Base-by-base conservation (phyloP, 371 early-diverging fungal genomes). In the Lichtheimia hyalospora region DNA sequence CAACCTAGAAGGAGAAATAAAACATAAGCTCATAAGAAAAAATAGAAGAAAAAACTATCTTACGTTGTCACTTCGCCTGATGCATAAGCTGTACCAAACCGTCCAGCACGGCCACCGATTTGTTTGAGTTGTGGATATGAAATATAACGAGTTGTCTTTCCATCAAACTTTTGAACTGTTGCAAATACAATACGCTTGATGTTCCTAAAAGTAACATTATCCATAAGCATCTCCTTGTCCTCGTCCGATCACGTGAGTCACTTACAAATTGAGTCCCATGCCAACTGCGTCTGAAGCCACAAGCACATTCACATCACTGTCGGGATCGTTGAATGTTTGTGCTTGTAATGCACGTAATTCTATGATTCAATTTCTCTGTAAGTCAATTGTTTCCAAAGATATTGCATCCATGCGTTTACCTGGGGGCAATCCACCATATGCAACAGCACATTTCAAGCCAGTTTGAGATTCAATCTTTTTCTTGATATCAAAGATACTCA, bases 201-300 rank as follows among this genome's bases (percentile, higher is more conserved):
- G 49, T 93, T 92, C 16, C 89, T 91, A 71, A 3, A 20, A 39
- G 14, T 4, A 15, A 43, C 23, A 49, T 5, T 3, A 18, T 18
- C 46, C 5, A 54, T 23, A 5, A 44, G 16, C 27, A 23, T 10
- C 48, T 13, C 18, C 5, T 49, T 48, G 39, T n/a, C n/a, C n/a
- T n/a, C n/a, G n/a, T n/a, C n/a, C n/a, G n/a, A n/a, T 40, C 21
- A n/a, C 43, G 16, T 20, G 21, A 18, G n/a, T 20, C 23, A 73
- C 84, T 66, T 78, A 89, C 90, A 98, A 61, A 67, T 98, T 97
- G 4, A 97, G 77, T 0, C 98, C 98, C 97, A 98, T 97, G 25
- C 98, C 98, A 44, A 98, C 85, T 0, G 98, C 98, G 77, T 98
- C 98, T 49, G 93, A 92, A 5, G 97, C 96, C 13, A 98, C 93